A percentile compares a stretch with the other conserved stretches of the same genome.
Conservation (phyloP, 1,284 basidiomycete species). For the Ceratobasidium papillatum region DNA sequence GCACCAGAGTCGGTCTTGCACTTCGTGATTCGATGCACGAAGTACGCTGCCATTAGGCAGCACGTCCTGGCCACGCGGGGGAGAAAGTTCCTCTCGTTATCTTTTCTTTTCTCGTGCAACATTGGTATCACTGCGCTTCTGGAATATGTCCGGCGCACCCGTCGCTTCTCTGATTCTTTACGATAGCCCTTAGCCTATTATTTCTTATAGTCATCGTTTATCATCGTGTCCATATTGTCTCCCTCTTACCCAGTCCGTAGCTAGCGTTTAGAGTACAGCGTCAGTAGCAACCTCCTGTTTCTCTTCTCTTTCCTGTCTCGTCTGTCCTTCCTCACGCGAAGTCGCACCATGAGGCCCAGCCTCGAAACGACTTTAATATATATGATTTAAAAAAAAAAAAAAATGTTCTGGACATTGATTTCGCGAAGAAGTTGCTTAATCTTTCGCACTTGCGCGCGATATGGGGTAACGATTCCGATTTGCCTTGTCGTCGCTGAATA, state of each 20-base stretch:
- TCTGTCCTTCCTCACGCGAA: too few relatives aligned
- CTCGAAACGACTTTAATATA: background rate
- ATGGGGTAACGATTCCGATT: slow-evolving; percentile 66
- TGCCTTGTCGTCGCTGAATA: slow-evolving; percentile 48
- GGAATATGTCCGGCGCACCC: background rate
- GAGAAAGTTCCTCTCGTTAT: background rate
- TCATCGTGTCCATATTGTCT: too few relatives aligned
- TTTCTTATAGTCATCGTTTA: too few relatives aligned
- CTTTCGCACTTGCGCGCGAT: slow-evolving; percentile 64
- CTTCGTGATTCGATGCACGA: background rate
- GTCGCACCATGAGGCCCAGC: too few relatives aligned
- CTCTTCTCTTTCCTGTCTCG: too few relatives aligned
- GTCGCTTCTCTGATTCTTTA: background rate
- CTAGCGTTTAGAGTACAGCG: too few relatives aligned
- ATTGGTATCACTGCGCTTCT: background rate
- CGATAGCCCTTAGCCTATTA: too few relatives aligned
- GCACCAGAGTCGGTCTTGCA: slow-evolving; percentile 2
- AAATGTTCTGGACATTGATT: slow-evolving; percentile 52
- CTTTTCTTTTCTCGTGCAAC: background rate
- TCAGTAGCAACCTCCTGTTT: too few relatives aligned
- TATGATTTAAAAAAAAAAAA: background rate
- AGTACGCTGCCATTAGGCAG: background rate
- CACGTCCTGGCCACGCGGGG: background rate
- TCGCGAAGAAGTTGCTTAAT: slow-evolving; percentile 55
- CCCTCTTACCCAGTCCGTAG: too few relatives aligned